These are phyloP conservation scores for Coriolopsis trogii DNA, from an alignment of 1,284 basidiomycete species.

Conservation along the genomic window DNA sequence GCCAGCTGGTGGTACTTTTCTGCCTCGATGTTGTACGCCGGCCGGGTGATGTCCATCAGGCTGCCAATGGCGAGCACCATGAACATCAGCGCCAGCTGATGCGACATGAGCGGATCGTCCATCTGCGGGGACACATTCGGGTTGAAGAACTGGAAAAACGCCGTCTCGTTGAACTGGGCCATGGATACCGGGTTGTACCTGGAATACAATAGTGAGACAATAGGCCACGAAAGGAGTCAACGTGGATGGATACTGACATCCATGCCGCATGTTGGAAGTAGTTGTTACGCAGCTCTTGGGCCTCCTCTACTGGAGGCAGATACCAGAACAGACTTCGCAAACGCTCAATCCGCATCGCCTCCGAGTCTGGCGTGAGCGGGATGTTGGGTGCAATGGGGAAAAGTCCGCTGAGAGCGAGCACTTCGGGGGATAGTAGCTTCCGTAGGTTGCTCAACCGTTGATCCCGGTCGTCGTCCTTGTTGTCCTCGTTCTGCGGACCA, in stretches of 20 bases:
- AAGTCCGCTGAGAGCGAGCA: conserved; percentile 62
- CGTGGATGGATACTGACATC: conserved; percentile 63
- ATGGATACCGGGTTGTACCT: conserved; percentile 77
- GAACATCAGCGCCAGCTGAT: conserved; percentile 72
- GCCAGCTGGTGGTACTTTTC: conserved; percentile 80
- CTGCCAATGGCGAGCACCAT: conserved; percentile 77
- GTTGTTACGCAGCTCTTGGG: conserved; percentile 59
- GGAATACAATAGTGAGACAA: conserved; percentile 5
- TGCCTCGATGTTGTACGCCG: conserved; percentile 73
- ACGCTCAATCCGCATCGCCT: conserved; percentile 43
- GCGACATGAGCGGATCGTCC: conserved; percentile 62
- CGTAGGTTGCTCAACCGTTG: conserved; percentile 52
- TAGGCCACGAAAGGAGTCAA: neutral
- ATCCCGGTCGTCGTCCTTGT: conserved; percentile 58
- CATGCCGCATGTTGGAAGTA: conserved; percentile 75
- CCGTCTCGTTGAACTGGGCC: conserved; percentile 66
- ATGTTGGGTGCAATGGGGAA: conserved; percentile 62
- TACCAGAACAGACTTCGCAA: conserved; percentile 68
- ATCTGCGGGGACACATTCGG: conserved; percentile 45
- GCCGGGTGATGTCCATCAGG: conserved; percentile 64
- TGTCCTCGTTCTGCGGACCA: conserved; percentile 52
- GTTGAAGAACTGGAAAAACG: conserved; percentile 66
- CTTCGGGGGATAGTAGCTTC: conserved; percentile 58
- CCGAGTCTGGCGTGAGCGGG: conserved; percentile 43
- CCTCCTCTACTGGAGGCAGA: conserved; percentile 61